Evolutionary conservation across 2,329 filamentous ascomycete genomes (phyloP).

Genomic region (Fusarium hostae): DNA sequence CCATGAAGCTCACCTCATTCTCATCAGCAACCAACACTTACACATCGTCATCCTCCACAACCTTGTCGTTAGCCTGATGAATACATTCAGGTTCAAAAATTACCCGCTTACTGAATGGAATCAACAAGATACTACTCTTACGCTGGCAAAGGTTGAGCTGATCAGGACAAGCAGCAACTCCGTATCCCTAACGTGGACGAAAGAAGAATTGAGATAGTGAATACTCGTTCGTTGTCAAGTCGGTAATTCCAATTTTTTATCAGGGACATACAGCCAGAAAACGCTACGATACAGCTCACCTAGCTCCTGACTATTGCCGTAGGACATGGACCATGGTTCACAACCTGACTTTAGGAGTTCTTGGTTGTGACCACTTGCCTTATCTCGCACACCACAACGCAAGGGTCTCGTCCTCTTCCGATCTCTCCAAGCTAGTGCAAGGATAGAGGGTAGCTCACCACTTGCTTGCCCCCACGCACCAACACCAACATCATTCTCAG

Average conservation of each 20-base stretch:
- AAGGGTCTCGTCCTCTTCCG: conserved; percentile 25
- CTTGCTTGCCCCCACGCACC: conserved; percentile 26
- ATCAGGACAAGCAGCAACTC: neutral
- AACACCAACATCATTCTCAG: neutral
- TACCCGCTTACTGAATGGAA: conserved; percentile 12
- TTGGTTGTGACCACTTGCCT: neutral
- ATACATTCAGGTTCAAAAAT: conserved; percentile 14
- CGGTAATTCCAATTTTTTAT: neutral
- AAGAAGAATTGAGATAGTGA: neutral
- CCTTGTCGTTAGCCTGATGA: conserved; percentile 7
- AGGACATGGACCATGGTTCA: neutral
- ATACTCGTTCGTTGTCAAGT: neutral
- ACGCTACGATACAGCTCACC: neutral
- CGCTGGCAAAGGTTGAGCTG: neutral
- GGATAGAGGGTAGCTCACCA: conserved; percentile 15
- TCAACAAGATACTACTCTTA: neutral
- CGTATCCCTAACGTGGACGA: neutral
- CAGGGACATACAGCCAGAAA: neutral
- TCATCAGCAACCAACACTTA: neutral
- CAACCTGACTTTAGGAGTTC: neutral
- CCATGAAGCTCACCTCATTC: conserved; percentile 20
- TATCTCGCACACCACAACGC: neutral
- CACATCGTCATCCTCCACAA: conserved; percentile 3
- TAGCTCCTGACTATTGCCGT: neutral
- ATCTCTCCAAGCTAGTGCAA: conserved; percentile 17